Conservation (phyloP, 257 asterid species). For the Craterostigma plantagineum region DNA sequence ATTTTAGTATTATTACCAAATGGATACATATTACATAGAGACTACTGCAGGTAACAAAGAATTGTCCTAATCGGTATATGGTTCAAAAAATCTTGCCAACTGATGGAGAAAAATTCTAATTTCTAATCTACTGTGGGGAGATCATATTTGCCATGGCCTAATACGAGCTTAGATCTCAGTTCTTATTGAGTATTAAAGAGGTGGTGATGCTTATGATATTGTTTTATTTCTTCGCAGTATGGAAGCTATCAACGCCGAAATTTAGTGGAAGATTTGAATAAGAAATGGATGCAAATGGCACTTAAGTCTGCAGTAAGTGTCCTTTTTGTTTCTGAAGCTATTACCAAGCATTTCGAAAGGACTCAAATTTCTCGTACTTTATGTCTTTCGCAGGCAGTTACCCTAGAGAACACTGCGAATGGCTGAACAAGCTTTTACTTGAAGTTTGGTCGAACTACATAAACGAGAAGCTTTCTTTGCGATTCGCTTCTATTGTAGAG, state of each 20-base stretch:
- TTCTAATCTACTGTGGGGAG: no score
- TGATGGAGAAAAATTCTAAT: no score
- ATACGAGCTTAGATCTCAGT: no score
- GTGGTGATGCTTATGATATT: background rate
- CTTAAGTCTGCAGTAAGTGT: slow-evolving; percentile 50
- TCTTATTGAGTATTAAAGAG: no score
- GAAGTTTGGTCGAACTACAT: slow-evolving; percentile 72
- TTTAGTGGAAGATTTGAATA: slow-evolving; percentile 63
- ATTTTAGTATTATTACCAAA: no score
- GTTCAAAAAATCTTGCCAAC: no score
- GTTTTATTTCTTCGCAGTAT: slow-evolving; percentile 23
- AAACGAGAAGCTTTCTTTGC: slow-evolving; percentile 67
- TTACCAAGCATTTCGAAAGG: background rate
- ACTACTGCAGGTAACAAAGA: background rate
- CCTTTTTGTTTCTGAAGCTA: background rate
- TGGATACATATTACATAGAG: background rate
- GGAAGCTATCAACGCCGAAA: slow-evolving; percentile 52
- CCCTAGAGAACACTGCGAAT: slow-evolving; percentile 93
- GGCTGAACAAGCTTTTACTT: slow-evolving; percentile 74
- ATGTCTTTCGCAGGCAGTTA: slow-evolving; percentile 29
- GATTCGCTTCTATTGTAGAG: slow-evolving; percentile 78
- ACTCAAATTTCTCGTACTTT: background rate
- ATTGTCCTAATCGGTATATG: no score
- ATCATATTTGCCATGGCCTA: slow-evolving; percentile 7
- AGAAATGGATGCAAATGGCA: slow-evolving; percentile 76